These are phyloP conservation scores for Euphorbia tirucalli DNA, from an alignment of 345 rosid genomes.

Conservation along the genomic window DNA sequence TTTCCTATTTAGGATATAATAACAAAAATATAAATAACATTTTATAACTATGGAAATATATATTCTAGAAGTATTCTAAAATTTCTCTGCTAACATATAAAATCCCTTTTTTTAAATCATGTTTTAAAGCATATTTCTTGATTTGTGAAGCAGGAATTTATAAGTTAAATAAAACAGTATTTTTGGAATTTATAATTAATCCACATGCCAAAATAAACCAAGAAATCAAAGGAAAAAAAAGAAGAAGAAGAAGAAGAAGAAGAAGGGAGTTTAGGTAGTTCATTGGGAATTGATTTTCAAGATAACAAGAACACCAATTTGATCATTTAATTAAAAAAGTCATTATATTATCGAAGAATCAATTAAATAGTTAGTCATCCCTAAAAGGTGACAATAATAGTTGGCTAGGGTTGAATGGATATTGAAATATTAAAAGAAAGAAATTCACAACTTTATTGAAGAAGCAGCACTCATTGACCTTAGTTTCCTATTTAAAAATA, in stretches of 20 bases:
- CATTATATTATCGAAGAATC: neutral
- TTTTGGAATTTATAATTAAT: too few relatives aligned
- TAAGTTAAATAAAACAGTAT: too few relatives aligned
- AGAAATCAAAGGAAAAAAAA: too few relatives aligned
- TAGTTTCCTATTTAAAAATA: slow-evolving; percentile 22
- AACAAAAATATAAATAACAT: too few relatives aligned
- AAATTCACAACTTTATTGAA: slow-evolving; percentile 26
- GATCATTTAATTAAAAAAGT: slow-evolving; percentile 4
- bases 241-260: neutral
- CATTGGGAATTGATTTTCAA: slow-evolving; percentile 4
- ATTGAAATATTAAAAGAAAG: slow-evolving; percentile 9
- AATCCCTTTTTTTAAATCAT: too few relatives aligned
- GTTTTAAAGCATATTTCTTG: too few relatives aligned
- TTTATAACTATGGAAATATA: too few relatives aligned
- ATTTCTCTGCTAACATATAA: too few relatives aligned
- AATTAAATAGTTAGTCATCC: neutral
- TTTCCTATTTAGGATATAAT: too few relatives aligned
- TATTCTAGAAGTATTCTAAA: too few relatives aligned
- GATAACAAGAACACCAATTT: slow-evolving; percentile 5
- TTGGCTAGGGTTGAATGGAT: slow-evolving; percentile 11
- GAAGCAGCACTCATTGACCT: slow-evolving; percentile 48
- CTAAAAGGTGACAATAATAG: slow-evolving; percentile 21
- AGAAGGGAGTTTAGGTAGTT: slow-evolving; percentile 9
- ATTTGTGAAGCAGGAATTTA: too few relatives aligned
- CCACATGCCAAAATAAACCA: neutral